These are phyloP conservation scores for Pythium rishiriense DNA, from an alignment of 352 stramenopile genomes.

Conservation along the genomic window DNA sequence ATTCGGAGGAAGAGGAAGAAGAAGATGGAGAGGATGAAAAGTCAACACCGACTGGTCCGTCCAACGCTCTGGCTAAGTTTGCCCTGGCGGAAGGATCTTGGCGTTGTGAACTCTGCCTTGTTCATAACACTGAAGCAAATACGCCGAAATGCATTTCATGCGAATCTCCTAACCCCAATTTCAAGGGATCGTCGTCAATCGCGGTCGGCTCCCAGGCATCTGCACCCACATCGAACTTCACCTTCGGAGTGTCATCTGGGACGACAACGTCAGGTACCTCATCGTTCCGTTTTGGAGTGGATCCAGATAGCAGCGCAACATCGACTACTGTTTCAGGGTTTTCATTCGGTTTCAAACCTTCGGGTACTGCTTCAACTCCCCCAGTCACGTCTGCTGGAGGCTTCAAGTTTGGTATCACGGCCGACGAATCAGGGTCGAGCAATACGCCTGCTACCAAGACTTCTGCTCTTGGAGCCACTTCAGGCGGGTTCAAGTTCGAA, in stretches of 20 bases:
- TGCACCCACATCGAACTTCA: conserved; percentile 7
- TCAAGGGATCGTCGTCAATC: conserved; percentile 3
- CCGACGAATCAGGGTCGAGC: not conserved
- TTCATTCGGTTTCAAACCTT: conserved; percentile 18
- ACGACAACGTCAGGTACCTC: not conserved
- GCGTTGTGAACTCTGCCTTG: conserved; percentile 34
- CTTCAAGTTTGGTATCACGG: conserved; percentile 14
- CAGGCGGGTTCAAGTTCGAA: conserved; percentile 4
- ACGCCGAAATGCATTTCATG: conserved; percentile 34
- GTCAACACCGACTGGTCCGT: not conserved
- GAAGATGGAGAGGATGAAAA: conserved; percentile 19
- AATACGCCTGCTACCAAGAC: not conserved
- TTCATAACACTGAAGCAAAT: conserved; percentile 26
- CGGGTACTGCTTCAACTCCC: not conserved
- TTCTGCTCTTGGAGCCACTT: not conserved
- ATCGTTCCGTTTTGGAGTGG: conserved; percentile 21
- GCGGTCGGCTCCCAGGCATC: not conserved
- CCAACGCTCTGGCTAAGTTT: conserved; percentile 28
- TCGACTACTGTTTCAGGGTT: conserved; percentile 1
- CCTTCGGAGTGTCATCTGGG: conserved; percentile 10
- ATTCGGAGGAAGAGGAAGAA: conserved; percentile 38
- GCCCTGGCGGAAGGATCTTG: conserved; percentile 31
- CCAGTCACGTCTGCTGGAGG: not conserved
- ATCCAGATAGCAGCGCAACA: not conserved
- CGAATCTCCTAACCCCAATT: conserved; percentile 34